Conservation (phyloP, 305 asterid genomes). For the Fraxinus paxiana region DNA sequence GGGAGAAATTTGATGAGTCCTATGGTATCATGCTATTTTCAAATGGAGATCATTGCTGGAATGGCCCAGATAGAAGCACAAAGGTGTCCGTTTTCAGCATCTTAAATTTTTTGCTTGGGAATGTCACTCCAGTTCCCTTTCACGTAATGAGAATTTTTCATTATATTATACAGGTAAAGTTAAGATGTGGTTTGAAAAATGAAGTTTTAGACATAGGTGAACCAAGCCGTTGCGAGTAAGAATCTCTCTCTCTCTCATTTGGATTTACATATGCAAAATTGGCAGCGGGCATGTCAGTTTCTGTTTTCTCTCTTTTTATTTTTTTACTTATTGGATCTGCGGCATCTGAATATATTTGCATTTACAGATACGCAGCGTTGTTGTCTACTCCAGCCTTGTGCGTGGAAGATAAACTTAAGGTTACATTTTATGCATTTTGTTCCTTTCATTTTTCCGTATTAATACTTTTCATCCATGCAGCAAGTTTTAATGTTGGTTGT, state of each 20-base stretch:
- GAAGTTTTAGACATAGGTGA: slow-evolving; percentile 83
- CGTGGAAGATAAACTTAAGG: slow-evolving; percentile 69
- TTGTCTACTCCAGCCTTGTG: slow-evolving; percentile 84
- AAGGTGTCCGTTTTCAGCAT: slow-evolving; percentile 42
- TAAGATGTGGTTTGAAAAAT: slow-evolving; percentile 83
- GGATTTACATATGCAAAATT: neutral
- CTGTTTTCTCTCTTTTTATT: neutral
- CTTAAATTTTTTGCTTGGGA: slow-evolving; percentile 1
- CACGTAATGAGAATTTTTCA: neutral
- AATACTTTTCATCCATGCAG: neutral
- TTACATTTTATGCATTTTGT: slow-evolving; percentile 2
- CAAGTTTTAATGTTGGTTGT: neutral
- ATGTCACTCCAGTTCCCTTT: neutral
- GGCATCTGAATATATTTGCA: slow-evolving; percentile 24
- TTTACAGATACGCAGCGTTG: slow-evolving; percentile 67
- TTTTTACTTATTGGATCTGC: neutral
- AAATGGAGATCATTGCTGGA: slow-evolving; percentile 96
- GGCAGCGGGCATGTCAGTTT: neutral
- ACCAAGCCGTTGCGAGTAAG: slow-evolving; percentile 99
- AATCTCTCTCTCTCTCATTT: slow-evolving; percentile 10
- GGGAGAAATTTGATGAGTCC: slow-evolving; percentile 91
- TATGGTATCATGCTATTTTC: slow-evolving; percentile 61
- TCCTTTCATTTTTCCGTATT: neutral
- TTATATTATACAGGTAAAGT: slow-evolving; percentile 57
- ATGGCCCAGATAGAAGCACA: slow-evolving; percentile 90